Evolutionary conservation across 148 eudicot species (phyloP).

Genomic region (Fallopia convolvulus): DNA sequence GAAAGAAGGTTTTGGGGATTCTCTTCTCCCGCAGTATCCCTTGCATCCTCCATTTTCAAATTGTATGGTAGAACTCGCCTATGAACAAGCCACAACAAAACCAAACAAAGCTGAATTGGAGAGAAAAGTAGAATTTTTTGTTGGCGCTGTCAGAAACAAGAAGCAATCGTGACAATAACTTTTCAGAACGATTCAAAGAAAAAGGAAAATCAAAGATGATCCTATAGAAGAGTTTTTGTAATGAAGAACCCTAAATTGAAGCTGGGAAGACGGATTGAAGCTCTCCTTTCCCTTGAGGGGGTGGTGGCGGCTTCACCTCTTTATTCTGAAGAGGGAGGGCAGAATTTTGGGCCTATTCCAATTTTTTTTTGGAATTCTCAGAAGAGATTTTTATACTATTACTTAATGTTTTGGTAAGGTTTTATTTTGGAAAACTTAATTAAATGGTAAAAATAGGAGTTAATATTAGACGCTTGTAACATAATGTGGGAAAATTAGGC

Average conservation of each 20-base stretch:
- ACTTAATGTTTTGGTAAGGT: no score
- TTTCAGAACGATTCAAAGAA: neutral
- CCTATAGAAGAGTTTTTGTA: neutral
- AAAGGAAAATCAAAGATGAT: neutral
- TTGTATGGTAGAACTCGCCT: neutral
- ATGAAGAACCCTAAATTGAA: conserved; percentile 1
- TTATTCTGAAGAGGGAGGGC: neutral
- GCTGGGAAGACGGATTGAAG: neutral
- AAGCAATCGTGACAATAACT: neutral
- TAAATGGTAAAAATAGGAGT: no score
- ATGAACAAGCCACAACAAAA: neutral
- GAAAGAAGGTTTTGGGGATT: conserved; percentile 19
- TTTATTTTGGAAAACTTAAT: no score
- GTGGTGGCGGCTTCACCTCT: neutral
- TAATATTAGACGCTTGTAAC: no score
- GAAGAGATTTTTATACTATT: no score
- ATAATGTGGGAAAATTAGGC: no score
- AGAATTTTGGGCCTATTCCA: neutral
- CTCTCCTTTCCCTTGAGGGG: neutral
- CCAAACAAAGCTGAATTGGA: neutral
- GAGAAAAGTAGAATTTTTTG: neutral
- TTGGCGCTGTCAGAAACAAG: neutral
- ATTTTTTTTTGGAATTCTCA: neutral
- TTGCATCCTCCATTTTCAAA: conserved; percentile 33
- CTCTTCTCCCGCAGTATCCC: conserved; percentile 22